Percentiles rank a stretch among this genome's conserved stretches.
These are phyloP conservation scores for Penicillium atrosanguineum DNA, from an alignment of 495 filamentous ascomycete species.

Conservation along the genomic window DNA sequence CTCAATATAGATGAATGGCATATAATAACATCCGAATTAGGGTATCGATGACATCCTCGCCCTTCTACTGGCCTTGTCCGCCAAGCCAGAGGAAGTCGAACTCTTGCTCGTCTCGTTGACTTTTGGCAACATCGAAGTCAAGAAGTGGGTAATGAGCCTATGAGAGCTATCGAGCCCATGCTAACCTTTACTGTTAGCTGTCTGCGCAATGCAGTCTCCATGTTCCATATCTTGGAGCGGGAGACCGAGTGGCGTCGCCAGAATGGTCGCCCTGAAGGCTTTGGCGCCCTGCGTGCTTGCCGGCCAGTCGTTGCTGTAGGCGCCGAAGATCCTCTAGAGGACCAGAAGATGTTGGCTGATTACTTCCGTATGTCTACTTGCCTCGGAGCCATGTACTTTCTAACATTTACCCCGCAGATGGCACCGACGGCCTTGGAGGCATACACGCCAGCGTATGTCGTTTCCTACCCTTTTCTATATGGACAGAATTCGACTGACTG, in stretches of 20 bases:
- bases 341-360: constrained; percentile 79
- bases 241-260: constrained; percentile 81
- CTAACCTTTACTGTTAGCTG: constrained; percentile 51
- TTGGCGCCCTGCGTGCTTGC: constrained; percentile 60
- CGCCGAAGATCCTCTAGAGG: constrained; percentile 78
- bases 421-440: constrained; percentile 85
- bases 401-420: constrained; percentile 57
- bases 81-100: constrained; percentile 81
- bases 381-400: background rate
- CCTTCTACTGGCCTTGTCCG: constrained; percentile 77
- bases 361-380: constrained; percentile 69
- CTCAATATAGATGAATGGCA: background rate
- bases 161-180: background rate
- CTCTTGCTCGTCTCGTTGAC: constrained; percentile 86
- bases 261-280: constrained; percentile 63
- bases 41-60: constrained; percentile 93
- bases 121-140: constrained; percentile 86
- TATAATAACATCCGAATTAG: constrained; percentile 30
- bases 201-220: constrained; percentile 81
- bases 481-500: background rate
- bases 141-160: constrained; percentile 49
- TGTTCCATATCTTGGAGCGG: constrained; percentile 90
- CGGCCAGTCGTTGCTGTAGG: constrained; percentile 86
- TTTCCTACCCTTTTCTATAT: background rate
- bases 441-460: constrained; percentile 72